A percentile compares a stretch with the other conserved stretches of the same genome.
These are phyloP conservation scores for Neurospora tetraspora DNA, from an alignment of 495 filamentous ascomycete species.

Conservation along the genomic window DNA sequence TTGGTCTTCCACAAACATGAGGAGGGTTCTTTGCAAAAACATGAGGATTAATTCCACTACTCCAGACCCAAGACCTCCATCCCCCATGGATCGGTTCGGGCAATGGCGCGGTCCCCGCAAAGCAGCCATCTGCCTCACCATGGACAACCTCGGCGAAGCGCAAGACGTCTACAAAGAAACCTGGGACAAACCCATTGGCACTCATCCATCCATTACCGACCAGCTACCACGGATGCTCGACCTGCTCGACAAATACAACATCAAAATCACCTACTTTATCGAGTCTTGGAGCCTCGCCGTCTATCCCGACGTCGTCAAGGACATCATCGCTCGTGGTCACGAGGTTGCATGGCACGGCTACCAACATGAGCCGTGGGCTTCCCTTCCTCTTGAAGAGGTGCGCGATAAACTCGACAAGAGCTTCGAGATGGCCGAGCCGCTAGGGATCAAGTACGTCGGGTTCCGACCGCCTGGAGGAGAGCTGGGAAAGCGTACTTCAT, in stretches of 20 bases:
- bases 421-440: slow-evolving; percentile 6
- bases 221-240: slow-evolving; percentile 24
- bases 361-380: slow-evolving; percentile 23
- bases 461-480: slow-evolving; percentile 25
- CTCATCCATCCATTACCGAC: slow-evolving; percentile 17
- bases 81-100: neutral
- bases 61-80: neutral
- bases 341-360: slow-evolving; percentile 28
- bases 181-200: slow-evolving; percentile 21
- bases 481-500: slow-evolving; percentile 16
- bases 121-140: slow-evolving; percentile 26
- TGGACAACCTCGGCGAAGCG: slow-evolving; percentile 33
- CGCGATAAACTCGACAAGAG: slow-evolving; percentile 14
- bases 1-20: neutral
- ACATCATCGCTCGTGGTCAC: slow-evolving; percentile 12
- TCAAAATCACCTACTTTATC: slow-evolving; percentile 25
- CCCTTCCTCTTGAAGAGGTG: slow-evolving; percentile 9
- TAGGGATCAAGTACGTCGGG: slow-evolving; percentile 15
- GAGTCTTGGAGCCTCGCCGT: slow-evolving; percentile 26
- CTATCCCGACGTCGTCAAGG: slow-evolving; percentile 14
- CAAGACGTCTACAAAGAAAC: slow-evolving; percentile 18
- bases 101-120: slow-evolving; percentile 18
- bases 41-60: neutral
- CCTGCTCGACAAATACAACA: slow-evolving; percentile 13
- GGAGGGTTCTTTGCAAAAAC: too few relatives aligned